Evolutionary conservation across 1,139 yeast genomes (phyloP), one percentile per base, ranked within the genome.

Genomic region (Eremothecium coryli): DNA sequence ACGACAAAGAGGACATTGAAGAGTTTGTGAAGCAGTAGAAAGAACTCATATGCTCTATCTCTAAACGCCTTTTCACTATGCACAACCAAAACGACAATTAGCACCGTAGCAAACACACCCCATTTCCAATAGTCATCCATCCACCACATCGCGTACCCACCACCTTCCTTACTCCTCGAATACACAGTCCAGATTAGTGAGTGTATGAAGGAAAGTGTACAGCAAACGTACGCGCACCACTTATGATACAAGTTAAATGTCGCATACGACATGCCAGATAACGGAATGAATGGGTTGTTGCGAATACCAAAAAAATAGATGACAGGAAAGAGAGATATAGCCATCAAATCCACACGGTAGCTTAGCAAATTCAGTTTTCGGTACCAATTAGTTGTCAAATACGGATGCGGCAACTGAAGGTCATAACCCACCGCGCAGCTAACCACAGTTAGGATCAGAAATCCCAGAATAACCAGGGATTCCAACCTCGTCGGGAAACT

Each of bases 251-350:
- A 55, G 37, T 68, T 53, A 52, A 73, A 73, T 10, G 70, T 60
- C 1, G 72, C 43, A 37, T 62, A 65, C 1, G 67, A 48, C 52
- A 72, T 61, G 2, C 76, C 76, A 4, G 74, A 62, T 12, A 73
- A 37, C 52, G 62, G 61, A 41, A 67, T 68, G 52, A 74, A 62
- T 33, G 75, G 73, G 47, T 74, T 74, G 46, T 74, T 74, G 58
- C 81, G 66, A 25, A 76, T 75, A 9, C 78, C 73, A 52, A 74
- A 73, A 38, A 74, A 56, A 38, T 71, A 65, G 17, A 71, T 54
- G n/a, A 68, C 52, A 2, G 82, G 81, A 37, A 72, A 62, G 31
- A 73, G 42, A 36, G 70, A 70, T 28, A 71, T 54, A 2, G 69
- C 56, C 51, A 71, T 56, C 11, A 71, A 43, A 32, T 73, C 80